Conservation (phyloP, 495 filamentous ascomycete species). For the Aspergillus nidulans region DNA sequence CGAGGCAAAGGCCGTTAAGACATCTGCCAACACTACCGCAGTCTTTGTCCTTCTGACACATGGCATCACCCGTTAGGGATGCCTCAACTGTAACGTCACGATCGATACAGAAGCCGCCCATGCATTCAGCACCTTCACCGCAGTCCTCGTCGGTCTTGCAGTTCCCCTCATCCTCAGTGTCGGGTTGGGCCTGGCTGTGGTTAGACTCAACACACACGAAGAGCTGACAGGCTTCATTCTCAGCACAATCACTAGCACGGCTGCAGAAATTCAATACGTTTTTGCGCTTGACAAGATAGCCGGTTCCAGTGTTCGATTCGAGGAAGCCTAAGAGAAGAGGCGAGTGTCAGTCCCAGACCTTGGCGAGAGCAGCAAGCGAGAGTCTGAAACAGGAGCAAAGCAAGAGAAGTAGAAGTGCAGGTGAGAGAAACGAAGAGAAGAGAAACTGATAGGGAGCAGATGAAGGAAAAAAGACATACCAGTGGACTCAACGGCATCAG, state of each 20-base stretch:
- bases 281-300: not conserved
- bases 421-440: not conserved
- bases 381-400: not conserved
- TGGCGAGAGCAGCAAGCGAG: not conserved
- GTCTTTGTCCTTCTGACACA: not conserved
- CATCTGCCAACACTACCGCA: not conserved
- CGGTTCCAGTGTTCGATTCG: not conserved
- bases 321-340: not conserved
- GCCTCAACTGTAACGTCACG: not conserved
- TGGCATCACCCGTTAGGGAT: not conserved
- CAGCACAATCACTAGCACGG: not conserved
- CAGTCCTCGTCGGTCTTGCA: not conserved
- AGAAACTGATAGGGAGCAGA: too few relatives aligned
- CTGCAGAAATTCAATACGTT: not conserved
- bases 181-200: too few relatives aligned
- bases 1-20: not conserved
- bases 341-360: not conserved
- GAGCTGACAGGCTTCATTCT: too few relatives aligned
- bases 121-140: not conserved
- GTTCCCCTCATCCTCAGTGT: not conserved
- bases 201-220: too few relatives aligned
- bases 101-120: not conserved
- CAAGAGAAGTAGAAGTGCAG: not conserved
- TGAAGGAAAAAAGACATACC: not conserved
- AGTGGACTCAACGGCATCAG: not conserved